Base-by-base conservation (phyloP, 1,284 basidiomycete species). In the Abortiporus biennis region DNA sequence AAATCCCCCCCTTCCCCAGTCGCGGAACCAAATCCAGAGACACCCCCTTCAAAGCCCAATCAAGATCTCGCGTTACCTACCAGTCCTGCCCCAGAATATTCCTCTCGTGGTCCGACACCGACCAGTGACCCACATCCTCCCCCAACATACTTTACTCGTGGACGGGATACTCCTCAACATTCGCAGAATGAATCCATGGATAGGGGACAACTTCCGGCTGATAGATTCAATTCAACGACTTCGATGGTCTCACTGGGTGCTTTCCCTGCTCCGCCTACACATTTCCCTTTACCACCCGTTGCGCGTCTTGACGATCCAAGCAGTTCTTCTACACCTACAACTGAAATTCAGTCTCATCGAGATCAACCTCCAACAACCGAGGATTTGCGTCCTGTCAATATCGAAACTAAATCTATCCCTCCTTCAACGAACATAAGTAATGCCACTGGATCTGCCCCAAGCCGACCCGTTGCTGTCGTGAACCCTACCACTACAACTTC, bases 241-340 rank as follows among this genome's bases (percentile, higher is more conserved):
- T 53, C 80, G 19, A 68, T 85, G 15, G 69, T 79, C 13, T 80
- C 81, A 1, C 64, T 86, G 16, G 81, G 79, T 19, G 78, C 78
- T 0, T 87, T 86, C 57, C 84, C 83, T 15, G 60, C 71, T 2
- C 84, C 84, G 13, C 84, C 84, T 0, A 76, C 75, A 0, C 81
- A 85, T 52, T 76, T 81, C 47, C 83, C 84, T 12, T 59, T 80
- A 4, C 82, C 80, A 29, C 67, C 72, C 15, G 59, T 68, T 9
- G 38, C 50, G n/a, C n/a, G n/a, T n/a, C 13, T 43, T 47, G 13
- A 45, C 20, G 15, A 45, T 25, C 5, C 43, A 16, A 12, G 12
- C 21, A 29, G 24, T 8, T 15, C 24, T 31, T 17, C 22, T 6
- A 25, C 16, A 24, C 16, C 33, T 17, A 20, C 34, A 5, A 32